Base-by-base conservation (phyloP, 164 flowering plant species). In the grape (Vitis vinifera) region DNA sequence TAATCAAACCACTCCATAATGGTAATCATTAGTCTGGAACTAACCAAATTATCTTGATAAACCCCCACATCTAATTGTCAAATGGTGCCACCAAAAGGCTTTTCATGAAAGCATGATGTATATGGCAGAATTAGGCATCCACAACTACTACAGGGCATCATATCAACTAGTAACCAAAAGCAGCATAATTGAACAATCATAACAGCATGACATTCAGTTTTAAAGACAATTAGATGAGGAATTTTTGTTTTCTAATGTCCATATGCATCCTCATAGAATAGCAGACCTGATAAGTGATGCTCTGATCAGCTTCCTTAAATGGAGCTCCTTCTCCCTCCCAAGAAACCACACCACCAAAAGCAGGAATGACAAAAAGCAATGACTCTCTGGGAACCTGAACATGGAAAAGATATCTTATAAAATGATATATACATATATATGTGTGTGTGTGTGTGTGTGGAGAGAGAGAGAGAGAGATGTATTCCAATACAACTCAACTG, bases 321-420 rank as follows among this genome's bases (percentile, higher is more conserved):
- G 97, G 98, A 71, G 90, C 87, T 1, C 93, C 94, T 10, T 88
- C 94, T 63, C 98, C 98, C 59, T 89, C 98, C 98, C 98, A 94
- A 56, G 97, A 92, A 67, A 94, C 98, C 13, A 63, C 65, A 48
- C 98, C 98, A 60, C 97, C 98, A 84, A 94, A 94, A 48, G 98
- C 89, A 71, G 97, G 90, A 77, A 94, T 88, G 29, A 91, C 78
- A 81, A 94, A 94, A 66, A 92, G 92, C 80, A 94, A 72, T 0
- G 97, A 87, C 81, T 94, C 97, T 68, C 95, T 87, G 23, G 91
- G 92, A 64, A 86, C 97, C 98, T 94, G 82, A 53, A 56, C 5
- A 72, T 27, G 64, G 62, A 56, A 44, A 27, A 29, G 29, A 47
- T 10, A 5, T 14, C 51, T 60, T 23, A 58, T 1, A 9, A 72